Percentiles rank a stretch among this genome's conserved stretches.
phyloP scores from a whole-genome alignment of 805 yeast species.

The Kodamaea hsintzibuensis region DNA sequence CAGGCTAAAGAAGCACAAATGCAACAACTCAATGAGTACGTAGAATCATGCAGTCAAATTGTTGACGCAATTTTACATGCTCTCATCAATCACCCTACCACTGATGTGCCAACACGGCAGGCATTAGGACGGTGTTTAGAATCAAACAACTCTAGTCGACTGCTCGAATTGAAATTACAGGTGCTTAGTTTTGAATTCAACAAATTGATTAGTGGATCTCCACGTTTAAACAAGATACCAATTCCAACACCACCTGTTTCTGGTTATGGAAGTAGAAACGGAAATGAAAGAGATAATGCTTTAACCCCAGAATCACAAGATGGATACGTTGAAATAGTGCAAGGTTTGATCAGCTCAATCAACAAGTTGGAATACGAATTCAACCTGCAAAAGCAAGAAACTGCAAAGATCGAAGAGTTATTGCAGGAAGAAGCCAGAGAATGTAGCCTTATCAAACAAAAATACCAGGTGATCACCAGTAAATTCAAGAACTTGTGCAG shows the following conservation, averaged over 20 bases:
- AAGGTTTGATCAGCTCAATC: constrained; percentile 20
- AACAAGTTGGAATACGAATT: constrained; percentile 24
- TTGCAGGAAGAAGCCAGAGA: constrained; percentile 24
- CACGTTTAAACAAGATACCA: neutral
- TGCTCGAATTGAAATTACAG: constrained; percentile 26
- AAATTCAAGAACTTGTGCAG: constrained; percentile 19
- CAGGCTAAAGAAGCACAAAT: constrained; percentile 28
- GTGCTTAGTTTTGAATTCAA: constrained; percentile 22
- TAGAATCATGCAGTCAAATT: constrained; percentile 16
- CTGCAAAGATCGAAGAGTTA: constrained; percentile 21
- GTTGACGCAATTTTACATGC: constrained; percentile 22
- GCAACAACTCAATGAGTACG: constrained; percentile 12
- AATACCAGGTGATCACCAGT: constrained; percentile 19
- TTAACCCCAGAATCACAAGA: neutral
- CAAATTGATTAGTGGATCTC: constrained; percentile 9
- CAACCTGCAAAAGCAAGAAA: constrained; percentile 20
- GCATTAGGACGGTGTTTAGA: constrained; percentile 19
- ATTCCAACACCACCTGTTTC: constrained; percentile 18
- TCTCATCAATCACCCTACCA: constrained; percentile 19
- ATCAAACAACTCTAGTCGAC: constrained; percentile 9
- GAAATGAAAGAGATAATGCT: neutral
- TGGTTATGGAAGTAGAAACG: neutral
- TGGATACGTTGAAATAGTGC: constrained; percentile 18
- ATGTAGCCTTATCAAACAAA: constrained; percentile 20
- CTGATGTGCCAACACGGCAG: constrained; percentile 18